A percentile compares a stretch with the other conserved stretches of the same genome.
These are phyloP conservation scores for Byssochlamys sp. DNA, from an alignment of 2,329 filamentous ascomycete species.

Conservation along the genomic window DNA sequence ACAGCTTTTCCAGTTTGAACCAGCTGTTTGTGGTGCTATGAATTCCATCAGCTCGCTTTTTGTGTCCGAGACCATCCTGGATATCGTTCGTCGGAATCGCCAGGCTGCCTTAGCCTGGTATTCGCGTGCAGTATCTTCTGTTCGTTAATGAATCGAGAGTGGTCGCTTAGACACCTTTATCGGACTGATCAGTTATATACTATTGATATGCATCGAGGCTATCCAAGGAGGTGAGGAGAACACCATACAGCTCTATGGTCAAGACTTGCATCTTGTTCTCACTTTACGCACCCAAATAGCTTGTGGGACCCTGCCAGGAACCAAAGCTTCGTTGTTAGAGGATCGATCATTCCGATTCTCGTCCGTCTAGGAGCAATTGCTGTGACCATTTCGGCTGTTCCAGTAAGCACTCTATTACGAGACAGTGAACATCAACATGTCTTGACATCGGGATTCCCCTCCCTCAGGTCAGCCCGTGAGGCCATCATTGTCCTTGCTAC, in stretches of 20 bases:
- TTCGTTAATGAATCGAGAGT: slow-evolving; percentile 16
- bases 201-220: slow-evolving; percentile 27
- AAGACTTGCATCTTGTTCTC: slow-evolving; percentile 19
- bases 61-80: slow-evolving; percentile 13
- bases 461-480: slow-evolving; percentile 18
- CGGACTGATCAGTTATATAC: slow-evolving; percentile 22
- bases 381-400: slow-evolving; percentile 3
- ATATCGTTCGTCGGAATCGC: slow-evolving; percentile 10
- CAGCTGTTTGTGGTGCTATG: slow-evolving; percentile 31
- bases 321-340: slow-evolving; percentile 10
- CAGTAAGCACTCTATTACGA: slow-evolving; percentile 6
- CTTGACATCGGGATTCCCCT: slow-evolving; percentile 6
- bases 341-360: slow-evolving; percentile 20
- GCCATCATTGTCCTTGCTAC: slow-evolving; percentile 14
- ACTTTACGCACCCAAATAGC: slow-evolving; percentile 10
- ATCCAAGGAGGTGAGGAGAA: slow-evolving; percentile 17
- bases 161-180: slow-evolving; percentile 17
- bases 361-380: slow-evolving; percentile 17
- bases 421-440: slow-evolving; percentile 5
- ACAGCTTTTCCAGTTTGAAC: slow-evolving; percentile 24
- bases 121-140: slow-evolving; percentile 18
- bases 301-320: slow-evolving; percentile 5
- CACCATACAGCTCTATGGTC: slow-evolving; percentile 19
- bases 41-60: slow-evolving; percentile 28
- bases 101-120: slow-evolving; percentile 23